Evolutionary conservation across 108 stramenopile species (phyloP).

Genomic region (Craspedostauros australis): DNA sequence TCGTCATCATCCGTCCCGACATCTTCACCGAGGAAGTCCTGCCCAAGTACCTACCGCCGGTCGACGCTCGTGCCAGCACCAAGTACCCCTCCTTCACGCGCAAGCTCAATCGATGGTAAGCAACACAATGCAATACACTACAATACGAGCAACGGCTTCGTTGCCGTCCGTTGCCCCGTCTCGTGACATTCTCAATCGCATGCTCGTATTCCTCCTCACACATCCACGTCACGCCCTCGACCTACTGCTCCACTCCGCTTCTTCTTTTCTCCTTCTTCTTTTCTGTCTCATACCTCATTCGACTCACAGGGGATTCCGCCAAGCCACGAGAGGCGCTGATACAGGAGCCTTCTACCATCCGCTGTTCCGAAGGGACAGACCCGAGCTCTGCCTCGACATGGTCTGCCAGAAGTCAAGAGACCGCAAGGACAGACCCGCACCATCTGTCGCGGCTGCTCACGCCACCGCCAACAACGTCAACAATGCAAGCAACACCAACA

Average conservation of each 20-base stretch:
- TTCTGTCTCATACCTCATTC: neutral
- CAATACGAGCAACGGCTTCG: neutral
- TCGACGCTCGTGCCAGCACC: slow-evolving; percentile 37
- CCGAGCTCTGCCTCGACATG: slow-evolving; percentile 62
- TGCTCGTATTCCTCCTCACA: neutral
- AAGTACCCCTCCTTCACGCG: slow-evolving; percentile 77
- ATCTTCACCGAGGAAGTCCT: slow-evolving; percentile 59
- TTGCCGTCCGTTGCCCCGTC: neutral
- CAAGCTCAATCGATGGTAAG: slow-evolving; percentile 77
- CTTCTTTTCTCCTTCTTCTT: neutral
- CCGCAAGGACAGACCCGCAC: neutral
- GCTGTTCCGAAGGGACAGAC: slow-evolving; percentile 56
- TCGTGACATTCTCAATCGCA: neutral
- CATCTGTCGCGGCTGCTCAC: too few species aligned
- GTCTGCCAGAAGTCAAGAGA: slow-evolving; percentile 66
- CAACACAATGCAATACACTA: neutral
- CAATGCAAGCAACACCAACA: too few species aligned
- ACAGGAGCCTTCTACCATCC: slow-evolving; percentile 78
- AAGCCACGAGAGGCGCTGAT: slow-evolving; percentile 72
- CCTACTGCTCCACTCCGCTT: neutral
- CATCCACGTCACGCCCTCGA: neutral
- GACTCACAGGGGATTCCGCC: slow-evolving; percentile 63
- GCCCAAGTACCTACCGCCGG: slow-evolving; percentile 62
- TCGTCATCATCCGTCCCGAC: slow-evolving; percentile 75
- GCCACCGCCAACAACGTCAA: too few species aligned